Evolutionary conservation across 2,329 filamentous ascomycete species (phyloP), one percentile per base, ranked within the genome.

Genomic region (Colletotrichum liaoningense): DNA sequence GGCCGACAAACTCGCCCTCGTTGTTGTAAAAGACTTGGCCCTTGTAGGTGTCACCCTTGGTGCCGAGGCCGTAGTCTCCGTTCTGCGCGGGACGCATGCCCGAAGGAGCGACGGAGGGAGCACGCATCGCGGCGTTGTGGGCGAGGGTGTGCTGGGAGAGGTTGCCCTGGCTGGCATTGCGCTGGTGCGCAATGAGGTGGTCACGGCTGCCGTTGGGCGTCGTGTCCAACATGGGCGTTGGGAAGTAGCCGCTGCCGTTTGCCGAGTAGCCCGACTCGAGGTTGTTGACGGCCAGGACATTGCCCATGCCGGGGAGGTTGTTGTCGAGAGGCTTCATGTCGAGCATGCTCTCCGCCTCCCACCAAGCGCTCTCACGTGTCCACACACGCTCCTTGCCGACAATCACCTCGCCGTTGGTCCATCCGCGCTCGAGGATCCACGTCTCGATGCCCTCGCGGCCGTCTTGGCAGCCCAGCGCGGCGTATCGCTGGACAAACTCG

Each of bases 381-480:
- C 97, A 99, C 55, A 99, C 92, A 38, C 97, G 93, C 82, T 98
- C 95, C 71, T 92, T 92, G 68, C 97, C 97, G 38, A 98, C 88
- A 5, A 98, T 91, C 2, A 98, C 95, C 83, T 98, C 97, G 52
- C 97, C 97, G 77, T 99, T 99, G 84, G 95, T 98, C 97, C 97
- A 99, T 1, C 97, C 97, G 72, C 97, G 92, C 83, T 98, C 95
- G 63, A 98, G 88, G 71, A 97, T 89, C 95, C 96, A 99, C 78
- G 90, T 97, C 80, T 98, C 95, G 66, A 98, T 95, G 60, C 96
- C 97, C 75, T 99, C 97, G 75, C 91, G 92, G 69, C 97, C 97
- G 76, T 97, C 95, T 77, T 93, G 91, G 82, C 97, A 99, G 16
- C 97, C 97, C 0, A 99, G 88, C 6, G 90, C 87, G 5, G 91